Base-by-base conservation (phyloP, 495 filamentous ascomycete genomes). In the Xylaria longipes region DNA sequence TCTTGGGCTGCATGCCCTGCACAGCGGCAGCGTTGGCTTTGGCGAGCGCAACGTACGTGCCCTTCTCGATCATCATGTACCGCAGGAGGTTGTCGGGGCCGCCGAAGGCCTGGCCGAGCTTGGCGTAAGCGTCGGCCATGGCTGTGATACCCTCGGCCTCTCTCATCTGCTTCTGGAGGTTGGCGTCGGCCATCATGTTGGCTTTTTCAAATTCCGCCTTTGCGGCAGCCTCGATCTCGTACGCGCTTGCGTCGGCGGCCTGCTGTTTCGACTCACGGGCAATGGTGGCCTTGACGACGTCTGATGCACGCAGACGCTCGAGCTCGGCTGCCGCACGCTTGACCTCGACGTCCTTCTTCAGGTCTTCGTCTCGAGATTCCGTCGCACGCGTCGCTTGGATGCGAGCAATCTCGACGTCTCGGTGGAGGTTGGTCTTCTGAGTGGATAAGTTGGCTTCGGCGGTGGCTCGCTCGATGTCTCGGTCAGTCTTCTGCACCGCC, bases 1-100 rank as follows among this genome's bases (percentile, higher is more conserved):
- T 96, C 89, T 95, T 96, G 67, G 93, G 93, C 75, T 93, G 88
- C 73, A 96, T 82, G 61, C 93, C 93, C 56, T 89, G 83, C 80
- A 96, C 87, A 29, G 92, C 93, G 48, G 83, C 74, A 29, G 91
- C 93, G 74, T 92, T 92, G 54, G 89, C 89, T 72, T 89, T 88
- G 67, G 90, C 90, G 56, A 92, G 85, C 72, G 88, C 82, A 62
- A 87, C 83, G 72, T 91, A 91, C 1, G 88, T 88, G 73, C 87
- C 87, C 77, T 90, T 89, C 81, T 92, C 87, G 77, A 92, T 89
- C 90, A 92, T 94, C 81, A 93, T 85, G 84, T 91, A 94, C 77
- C 93, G 91, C 71, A 95, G 79, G 68, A 93, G 83, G 46, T 90
- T 90, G 57, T 90, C 85, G 20, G 93, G 91, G 0, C 93, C 93